A percentile compares a stretch with the other conserved stretches of the same genome.
Conservation (phyloP, 2,329 filamentous ascomycete species). For the Xylariaceae sp. region DNA sequence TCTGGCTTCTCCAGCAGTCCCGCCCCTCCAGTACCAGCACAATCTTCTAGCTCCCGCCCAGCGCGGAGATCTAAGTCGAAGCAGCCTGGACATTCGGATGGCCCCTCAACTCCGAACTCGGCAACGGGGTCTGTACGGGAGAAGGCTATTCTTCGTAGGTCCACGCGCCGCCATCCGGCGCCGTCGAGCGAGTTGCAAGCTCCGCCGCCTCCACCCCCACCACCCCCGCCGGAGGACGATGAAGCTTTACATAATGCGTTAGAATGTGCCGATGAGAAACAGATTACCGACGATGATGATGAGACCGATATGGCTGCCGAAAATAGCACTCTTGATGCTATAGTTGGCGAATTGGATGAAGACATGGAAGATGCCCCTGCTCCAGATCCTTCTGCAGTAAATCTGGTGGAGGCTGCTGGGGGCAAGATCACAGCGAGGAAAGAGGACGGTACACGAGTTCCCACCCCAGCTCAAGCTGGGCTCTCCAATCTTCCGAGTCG, state of each 20-base stretch:
- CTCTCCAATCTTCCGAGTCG: constrained; percentile 44
- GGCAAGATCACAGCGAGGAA: constrained; percentile 90
- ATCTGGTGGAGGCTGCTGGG: constrained; percentile 82
- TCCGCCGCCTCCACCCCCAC: constrained; percentile 54
- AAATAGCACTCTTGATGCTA: constrained; percentile 72
- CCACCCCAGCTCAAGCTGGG: constrained; percentile 71
- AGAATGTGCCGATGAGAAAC: constrained; percentile 92
- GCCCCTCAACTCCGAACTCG: constrained; percentile 48
- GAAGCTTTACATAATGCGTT: constrained; percentile 71
- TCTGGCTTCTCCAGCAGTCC: constrained; percentile 43
- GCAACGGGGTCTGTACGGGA: constrained; percentile 55
- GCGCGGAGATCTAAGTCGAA: constrained; percentile 52
- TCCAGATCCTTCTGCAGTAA: constrained; percentile 85
- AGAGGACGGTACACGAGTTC: constrained; percentile 85
- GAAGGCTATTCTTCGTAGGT: constrained; percentile 63
- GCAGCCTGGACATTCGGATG: constrained; percentile 44
- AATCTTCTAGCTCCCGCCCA: constrained; percentile 49
- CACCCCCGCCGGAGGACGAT: constrained; percentile 58
- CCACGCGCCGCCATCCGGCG: constrained; percentile 61
- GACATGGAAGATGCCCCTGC: constrained; percentile 73
- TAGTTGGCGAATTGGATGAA: constrained; percentile 89
- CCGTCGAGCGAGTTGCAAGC: constrained; percentile 54
- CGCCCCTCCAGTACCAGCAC: constrained; percentile 41
- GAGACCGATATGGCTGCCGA: constrained; percentile 64
- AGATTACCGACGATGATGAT: constrained; percentile 73